A percentile compares a stretch with the other conserved stretches of the same genome.
These are phyloP conservation scores for Smittium mucronatum DNA, from an alignment of 371 early-diverging fungal genomes.

Conservation along the genomic window DNA sequence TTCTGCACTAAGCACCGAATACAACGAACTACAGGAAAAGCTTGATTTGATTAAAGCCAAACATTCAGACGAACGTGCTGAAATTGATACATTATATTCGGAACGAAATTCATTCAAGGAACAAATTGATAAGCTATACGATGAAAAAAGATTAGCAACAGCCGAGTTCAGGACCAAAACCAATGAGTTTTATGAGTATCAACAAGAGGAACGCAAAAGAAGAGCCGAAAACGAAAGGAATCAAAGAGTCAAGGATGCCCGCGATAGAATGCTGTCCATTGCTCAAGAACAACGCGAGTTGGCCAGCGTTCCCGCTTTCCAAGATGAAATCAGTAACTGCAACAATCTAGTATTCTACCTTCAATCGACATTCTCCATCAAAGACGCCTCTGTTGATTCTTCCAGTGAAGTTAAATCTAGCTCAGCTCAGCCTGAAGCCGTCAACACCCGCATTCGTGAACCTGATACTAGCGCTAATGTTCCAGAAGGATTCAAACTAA, in stretches of 20 bases:
- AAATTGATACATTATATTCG: constrained; percentile 49
- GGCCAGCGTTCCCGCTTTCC: constrained; percentile 80
- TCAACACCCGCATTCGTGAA: constrained; percentile 30
- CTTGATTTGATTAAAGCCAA: constrained; percentile 50
- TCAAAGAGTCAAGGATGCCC: constrained; percentile 51
- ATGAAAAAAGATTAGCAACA: constrained; percentile 47
- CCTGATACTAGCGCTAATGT: constrained; percentile 34
- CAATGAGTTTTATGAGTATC: constrained; percentile 58
- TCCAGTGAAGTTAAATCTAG: constrained; percentile 13
- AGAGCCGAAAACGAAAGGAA: constrained; percentile 47
- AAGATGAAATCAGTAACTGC: constrained; percentile 69
- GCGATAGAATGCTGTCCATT: constrained; percentile 45
- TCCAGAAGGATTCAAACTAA: constrained; percentile 48
- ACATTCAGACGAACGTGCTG: constrained; percentile 44
- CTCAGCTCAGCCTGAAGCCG: constrained; percentile 15
- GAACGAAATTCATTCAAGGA: constrained; percentile 59
- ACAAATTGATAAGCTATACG: constrained; percentile 56
- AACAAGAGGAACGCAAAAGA: constrained; percentile 59
- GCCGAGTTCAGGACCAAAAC: constrained; percentile 58
- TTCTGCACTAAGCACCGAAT: constrained; percentile 48
- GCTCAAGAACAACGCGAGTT: constrained; percentile 64
- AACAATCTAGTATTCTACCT: constrained; percentile 63
- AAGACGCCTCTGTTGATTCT: background rate
- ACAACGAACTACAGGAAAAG: constrained; percentile 49
- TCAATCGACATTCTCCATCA: constrained; percentile 23